A percentile compares a stretch with the other conserved stretches of the same genome.
Conservation (phyloP, 148 eudicot species). For the Drosera capensis region DNA sequence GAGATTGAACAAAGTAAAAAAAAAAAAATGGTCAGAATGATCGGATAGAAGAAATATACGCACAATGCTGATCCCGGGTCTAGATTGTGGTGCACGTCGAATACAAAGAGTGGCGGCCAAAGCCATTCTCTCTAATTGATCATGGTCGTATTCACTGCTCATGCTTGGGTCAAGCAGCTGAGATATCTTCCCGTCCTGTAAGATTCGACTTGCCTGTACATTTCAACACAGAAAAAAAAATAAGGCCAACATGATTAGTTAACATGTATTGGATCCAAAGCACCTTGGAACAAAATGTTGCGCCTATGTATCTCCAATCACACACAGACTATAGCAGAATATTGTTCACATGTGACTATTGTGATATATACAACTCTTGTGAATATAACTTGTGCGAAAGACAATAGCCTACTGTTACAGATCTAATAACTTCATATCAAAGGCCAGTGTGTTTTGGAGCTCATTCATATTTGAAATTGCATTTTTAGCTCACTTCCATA, state of each 20-base stretch:
- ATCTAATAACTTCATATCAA: too few species aligned
- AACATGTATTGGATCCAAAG: not conserved
- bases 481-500: not conserved
- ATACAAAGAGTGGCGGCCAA: constrained; percentile 79
- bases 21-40: not conserved
- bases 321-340: not conserved
- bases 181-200: constrained; percentile 38
- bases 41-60: constrained; percentile 14
- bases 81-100: constrained; percentile 54
- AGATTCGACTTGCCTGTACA: constrained; percentile 45
- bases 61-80: constrained; percentile 69
- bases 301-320: not conserved
- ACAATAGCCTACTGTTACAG: too few species aligned
- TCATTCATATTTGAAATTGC: not conserved
- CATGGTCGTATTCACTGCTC: constrained; percentile 28
- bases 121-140: constrained; percentile 58
- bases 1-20: not conserved
- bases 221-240: not conserved
- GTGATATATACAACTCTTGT: too few species aligned
- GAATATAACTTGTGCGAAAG: too few species aligned
- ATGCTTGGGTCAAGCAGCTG: constrained; percentile 44
- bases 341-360: too few species aligned
- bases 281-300: not conserved
- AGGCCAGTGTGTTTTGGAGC: not conserved
- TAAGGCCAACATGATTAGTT: not conserved